Percentiles rank a stretch among this genome's conserved stretches.
These are phyloP conservation scores for Suillus subaureus DNA, from an alignment of 768 basidiomycete genomes.

Conservation along the genomic window DNA sequence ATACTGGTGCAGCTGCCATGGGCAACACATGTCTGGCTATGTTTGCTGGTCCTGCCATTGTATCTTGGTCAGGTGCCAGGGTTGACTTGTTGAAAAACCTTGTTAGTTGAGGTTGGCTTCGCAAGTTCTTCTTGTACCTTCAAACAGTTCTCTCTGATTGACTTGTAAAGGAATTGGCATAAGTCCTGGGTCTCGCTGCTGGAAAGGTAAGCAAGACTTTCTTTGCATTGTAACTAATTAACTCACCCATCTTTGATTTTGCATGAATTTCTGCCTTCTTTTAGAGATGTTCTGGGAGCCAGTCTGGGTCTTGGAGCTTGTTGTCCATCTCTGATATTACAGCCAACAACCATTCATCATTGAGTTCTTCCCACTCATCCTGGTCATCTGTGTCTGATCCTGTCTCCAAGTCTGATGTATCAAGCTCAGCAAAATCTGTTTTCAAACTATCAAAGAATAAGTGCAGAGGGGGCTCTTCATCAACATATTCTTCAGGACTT, in stretches of 20 bases:
- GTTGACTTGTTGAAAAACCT: neutral
- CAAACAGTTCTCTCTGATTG: neutral
- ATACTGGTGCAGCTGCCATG: neutral
- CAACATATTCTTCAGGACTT: neutral
- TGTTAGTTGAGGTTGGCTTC: no score
- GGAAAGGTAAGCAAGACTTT: neutral
- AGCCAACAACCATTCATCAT: neutral
- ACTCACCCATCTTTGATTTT: conserved; percentile 1
- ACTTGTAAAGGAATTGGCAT: neutral
- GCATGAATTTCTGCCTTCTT: conserved; percentile 7
- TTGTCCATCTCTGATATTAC: neutral
- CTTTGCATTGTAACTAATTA: neutral
- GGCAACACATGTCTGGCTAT: no score
- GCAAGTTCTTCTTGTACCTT: neutral
- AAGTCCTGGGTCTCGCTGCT: neutral
- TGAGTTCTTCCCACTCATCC: conserved; percentile 1
- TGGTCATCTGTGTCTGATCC: neutral
- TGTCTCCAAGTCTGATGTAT: neutral
- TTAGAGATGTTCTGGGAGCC: conserved; percentile 4
- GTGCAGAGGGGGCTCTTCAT: neutral
- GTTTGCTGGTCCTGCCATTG: no score
- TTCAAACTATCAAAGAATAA: neutral
- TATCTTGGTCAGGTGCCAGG: no score
- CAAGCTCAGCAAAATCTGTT: neutral
- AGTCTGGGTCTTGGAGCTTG: conserved; percentile 7